Conservation (phyloP, 441 rosid genomes). For the Theobroma grandiflorum region DNA sequence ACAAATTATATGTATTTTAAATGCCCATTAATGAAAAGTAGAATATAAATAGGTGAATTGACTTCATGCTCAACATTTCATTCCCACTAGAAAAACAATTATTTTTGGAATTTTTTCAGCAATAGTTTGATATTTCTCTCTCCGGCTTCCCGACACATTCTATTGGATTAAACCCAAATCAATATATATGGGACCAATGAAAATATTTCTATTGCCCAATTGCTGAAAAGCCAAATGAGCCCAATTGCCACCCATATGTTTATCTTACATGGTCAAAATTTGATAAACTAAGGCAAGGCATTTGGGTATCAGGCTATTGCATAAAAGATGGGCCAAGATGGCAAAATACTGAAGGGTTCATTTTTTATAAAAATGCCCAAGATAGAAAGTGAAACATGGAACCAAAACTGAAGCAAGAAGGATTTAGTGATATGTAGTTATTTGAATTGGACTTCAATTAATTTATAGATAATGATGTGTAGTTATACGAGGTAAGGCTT, state of each 20-base stretch:
- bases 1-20: background rate
- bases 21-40: background rate
- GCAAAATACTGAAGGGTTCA: too few species aligned
- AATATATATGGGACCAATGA: background rate
- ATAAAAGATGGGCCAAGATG: background rate
- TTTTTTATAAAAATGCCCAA: too few species aligned
- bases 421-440: too few species aligned
- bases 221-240: background rate
- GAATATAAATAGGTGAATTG: too few species aligned
- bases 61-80: background rate
- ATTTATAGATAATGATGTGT: too few species aligned
- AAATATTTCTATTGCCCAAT: background rate
- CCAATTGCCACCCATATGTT: background rate
- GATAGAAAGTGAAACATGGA: background rate
- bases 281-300: background rate
- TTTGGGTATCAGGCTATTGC: background rate
- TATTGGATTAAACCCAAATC: background rate
- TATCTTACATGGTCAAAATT: background rate
- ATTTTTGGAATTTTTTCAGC: background rate
- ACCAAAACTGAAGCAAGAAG: background rate
- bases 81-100: background rate
- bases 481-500: background rate
- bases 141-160: background rate
- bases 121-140: background rate
- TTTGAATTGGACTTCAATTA: too few species aligned